A percentile compares a stretch with the other conserved stretches of the same genome.
Evolutionary conservation across 208 protist genomes (phyloP).

Genomic region (Leishmania braziliensis): DNA sequence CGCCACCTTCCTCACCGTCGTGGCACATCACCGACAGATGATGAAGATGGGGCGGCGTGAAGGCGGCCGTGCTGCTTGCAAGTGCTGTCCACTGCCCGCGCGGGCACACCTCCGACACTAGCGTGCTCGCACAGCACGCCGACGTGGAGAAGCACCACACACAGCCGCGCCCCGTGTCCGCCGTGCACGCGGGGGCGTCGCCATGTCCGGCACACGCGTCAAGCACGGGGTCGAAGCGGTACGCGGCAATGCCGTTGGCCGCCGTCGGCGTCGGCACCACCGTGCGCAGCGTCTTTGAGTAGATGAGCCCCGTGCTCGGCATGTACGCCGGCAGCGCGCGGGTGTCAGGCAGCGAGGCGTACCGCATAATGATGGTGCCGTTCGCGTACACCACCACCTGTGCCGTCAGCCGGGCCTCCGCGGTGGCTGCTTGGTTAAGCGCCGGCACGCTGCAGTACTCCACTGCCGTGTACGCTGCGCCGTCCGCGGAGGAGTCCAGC

Average conservation of each 20-base stretch:
- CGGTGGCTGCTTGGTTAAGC: background rate
- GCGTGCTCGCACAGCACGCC: slow-evolving; percentile 6
- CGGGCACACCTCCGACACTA: slow-evolving; percentile 25
- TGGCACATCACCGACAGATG: no score
- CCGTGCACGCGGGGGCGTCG: slow-evolving; percentile 6
- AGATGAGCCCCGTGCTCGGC: slow-evolving; percentile 21
- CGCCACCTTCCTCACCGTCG: no score
- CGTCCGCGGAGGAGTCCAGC: background rate
- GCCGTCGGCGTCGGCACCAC: slow-evolving; percentile 24
- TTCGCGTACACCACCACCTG: slow-evolving; percentile 48
- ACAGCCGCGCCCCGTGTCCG: slow-evolving; percentile 6
- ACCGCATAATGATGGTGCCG: slow-evolving; percentile 57
- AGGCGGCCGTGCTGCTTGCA: background rate
- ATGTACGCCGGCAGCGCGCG: background rate
- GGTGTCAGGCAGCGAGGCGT: slow-evolving; percentile 30
- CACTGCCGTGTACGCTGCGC: slow-evolving; percentile 1
- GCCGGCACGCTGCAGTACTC: slow-evolving; percentile 24
- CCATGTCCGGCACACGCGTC: slow-evolving; percentile 14
- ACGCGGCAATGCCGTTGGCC: slow-evolving; percentile 25
- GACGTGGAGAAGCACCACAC: slow-evolving; percentile 28
- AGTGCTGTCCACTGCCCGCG: slow-evolving; percentile 18
- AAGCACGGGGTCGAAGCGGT: slow-evolving; percentile 25
- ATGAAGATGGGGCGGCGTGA: no score
- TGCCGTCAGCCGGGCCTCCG: slow-evolving; percentile 27
- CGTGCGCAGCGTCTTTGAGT: slow-evolving; percentile 19